Evolutionary conservation across 2,329 filamentous ascomycete species (phyloP).

Genomic region (Alternaria conjuncta): DNA sequence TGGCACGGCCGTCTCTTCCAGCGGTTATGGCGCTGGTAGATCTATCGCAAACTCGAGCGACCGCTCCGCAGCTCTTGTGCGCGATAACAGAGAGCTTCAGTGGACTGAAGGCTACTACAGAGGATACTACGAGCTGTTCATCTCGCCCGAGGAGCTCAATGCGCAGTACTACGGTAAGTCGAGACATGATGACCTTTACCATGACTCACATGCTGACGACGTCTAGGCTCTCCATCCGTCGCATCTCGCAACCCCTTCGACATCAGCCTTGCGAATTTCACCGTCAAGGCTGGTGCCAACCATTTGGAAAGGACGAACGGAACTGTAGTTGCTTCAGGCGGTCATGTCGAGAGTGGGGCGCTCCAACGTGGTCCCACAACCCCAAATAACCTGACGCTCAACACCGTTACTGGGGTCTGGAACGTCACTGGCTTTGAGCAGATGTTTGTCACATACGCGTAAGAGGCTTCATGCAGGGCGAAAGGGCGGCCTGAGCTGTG

Average conservation of each 20-base stretch:
- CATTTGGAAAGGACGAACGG: constrained; percentile 54
- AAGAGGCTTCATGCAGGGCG: constrained; percentile 20
- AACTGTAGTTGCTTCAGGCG: constrained; percentile 47
- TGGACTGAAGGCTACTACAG: constrained; percentile 76
- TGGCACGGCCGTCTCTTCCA: constrained; percentile 69
- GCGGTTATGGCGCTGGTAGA: constrained; percentile 49
- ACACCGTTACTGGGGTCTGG: constrained; percentile 37
- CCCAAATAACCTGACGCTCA: constrained; percentile 42
- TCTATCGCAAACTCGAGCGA: constrained; percentile 54
- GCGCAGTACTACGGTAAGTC: constrained; percentile 67
- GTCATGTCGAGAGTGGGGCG: constrained; percentile 60
- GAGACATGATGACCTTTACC: no score
- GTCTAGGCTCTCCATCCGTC: constrained; percentile 58
- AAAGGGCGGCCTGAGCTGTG: background rate
- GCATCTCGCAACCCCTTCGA: constrained; percentile 66
- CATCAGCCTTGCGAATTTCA: constrained; percentile 72
- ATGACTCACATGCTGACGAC: background rate
- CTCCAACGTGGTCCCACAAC: constrained; percentile 50
- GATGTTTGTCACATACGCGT: constrained; percentile 36
- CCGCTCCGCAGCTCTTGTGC: constrained; percentile 48
- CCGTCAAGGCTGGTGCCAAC: constrained; percentile 67
- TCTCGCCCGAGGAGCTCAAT: constrained; percentile 60
- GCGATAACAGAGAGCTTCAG: constrained; percentile 67
- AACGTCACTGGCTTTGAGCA: constrained; percentile 35
- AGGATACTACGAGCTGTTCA: constrained; percentile 70